phyloP scores from a whole-genome alignment of 805 yeast species.

The Clavispora fructus region DNA sequence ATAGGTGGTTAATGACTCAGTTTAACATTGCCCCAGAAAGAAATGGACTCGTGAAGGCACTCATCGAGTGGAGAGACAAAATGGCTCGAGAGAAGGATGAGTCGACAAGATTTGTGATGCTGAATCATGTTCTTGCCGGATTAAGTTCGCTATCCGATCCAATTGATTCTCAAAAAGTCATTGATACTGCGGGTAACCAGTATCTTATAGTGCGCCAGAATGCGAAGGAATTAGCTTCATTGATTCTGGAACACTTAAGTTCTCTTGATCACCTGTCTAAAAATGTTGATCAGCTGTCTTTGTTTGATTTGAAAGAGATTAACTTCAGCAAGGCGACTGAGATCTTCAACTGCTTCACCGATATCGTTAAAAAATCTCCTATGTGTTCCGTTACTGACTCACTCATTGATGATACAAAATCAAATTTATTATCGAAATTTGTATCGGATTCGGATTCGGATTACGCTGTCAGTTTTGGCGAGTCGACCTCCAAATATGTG shows the following conservation, averaged over 20 bases:
- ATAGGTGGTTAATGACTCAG: conserved; percentile 51
- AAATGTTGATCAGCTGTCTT: neutral
- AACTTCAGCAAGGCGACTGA: neutral
- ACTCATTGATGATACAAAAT: neutral
- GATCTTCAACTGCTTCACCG: neutral
- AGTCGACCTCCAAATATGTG: neutral
- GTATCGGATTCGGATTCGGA: neutral
- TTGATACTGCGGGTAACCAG: neutral
- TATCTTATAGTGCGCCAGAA: conserved; percentile 43
- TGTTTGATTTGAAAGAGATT: neutral
- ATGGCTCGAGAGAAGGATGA: conserved; percentile 78
- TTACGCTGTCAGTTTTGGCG: neutral
- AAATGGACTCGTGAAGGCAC: conserved; percentile 49
- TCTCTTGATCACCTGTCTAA: neutral
- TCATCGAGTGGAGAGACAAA: conserved; percentile 80
- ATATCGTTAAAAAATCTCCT: neutral
- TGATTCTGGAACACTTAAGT: conserved; percentile 31
- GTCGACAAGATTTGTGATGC: conserved; percentile 75
- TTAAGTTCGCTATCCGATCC: conserved; percentile 54
- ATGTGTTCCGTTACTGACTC: neutral
- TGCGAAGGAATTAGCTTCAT: conserved; percentile 52
- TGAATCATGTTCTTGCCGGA: conserved; percentile 68
- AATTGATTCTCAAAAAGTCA: neutral
- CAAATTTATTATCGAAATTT: neutral
- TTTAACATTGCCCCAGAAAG: conserved; percentile 56